These are phyloP conservation scores for Pisolithus sp. DNA, from an alignment of 768 basidiomycete species.

Conservation along the genomic window DNA sequence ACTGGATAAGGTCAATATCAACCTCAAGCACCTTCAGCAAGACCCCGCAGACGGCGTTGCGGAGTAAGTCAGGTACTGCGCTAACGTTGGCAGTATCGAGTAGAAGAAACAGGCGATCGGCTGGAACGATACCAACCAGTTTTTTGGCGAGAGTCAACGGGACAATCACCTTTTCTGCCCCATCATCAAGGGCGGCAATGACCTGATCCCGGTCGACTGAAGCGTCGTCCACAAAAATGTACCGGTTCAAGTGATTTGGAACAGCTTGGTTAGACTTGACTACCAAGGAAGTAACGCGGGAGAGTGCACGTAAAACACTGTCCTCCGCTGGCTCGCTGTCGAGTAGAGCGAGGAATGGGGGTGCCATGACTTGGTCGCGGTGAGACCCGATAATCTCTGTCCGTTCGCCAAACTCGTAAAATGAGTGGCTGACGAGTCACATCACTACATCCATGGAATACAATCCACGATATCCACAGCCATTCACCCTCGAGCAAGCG, in stretches of 20 bases:
- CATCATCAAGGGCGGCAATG: conserved; percentile 65
- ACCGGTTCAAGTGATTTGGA: conserved; percentile 31
- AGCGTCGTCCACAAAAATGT: conserved; percentile 50
- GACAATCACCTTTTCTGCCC: conserved; percentile 76
- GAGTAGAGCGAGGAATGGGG: conserved; percentile 54
- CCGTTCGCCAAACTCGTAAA: too few relatives aligned
- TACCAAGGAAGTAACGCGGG: conserved; percentile 75
- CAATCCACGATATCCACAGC: conserved; percentile 61
- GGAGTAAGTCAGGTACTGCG: conserved; percentile 69
- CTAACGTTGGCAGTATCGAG: conserved; percentile 69
- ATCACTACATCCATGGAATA: conserved; percentile 46
- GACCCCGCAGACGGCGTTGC: conserved; percentile 70
- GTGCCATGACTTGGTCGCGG: conserved; percentile 13
- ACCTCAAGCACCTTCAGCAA: conserved; percentile 69
- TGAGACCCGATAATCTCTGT: neutral
- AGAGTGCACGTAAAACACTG: conserved; percentile 50
- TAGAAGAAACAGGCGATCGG: conserved; percentile 67
- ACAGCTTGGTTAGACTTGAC: conserved; percentile 33
- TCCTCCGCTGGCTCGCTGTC: conserved; percentile 37
- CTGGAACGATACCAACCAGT: conserved; percentile 60
- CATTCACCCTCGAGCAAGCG: conserved; percentile 67
- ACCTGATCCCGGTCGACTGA: conserved; percentile 47
- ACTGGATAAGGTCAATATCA: conserved; percentile 71
- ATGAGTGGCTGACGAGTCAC: too few relatives aligned
- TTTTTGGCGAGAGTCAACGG: conserved; percentile 60